Base-by-base conservation (phyloP, 23 red algal species). In the Gracilaria caudata region DNA sequence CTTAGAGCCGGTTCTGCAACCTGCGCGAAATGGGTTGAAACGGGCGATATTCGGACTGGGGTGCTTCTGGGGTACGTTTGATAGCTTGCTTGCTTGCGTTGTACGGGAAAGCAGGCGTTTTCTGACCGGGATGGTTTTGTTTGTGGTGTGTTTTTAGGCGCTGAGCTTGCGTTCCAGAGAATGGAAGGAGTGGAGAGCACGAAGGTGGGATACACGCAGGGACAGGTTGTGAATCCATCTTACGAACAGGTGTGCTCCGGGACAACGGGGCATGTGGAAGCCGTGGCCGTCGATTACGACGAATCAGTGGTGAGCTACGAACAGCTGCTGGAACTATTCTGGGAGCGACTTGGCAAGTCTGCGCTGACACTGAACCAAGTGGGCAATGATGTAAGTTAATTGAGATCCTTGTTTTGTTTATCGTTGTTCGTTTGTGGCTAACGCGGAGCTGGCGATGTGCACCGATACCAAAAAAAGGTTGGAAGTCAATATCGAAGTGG, bases 31-130 rank as follows among this genome's bases (percentile, higher is more conserved):
- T 1, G 89, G 89, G 0, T 54, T 65, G 30, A 66, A 92, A 54
- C 59, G 89, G 21, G 65, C 51, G 17, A 63, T 92, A 38, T 86
- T 86, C 58, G 93, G 73, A 35, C 56, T 88, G 45, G 93, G 93
- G 44, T 95, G 93, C 58, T 95, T 95, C 66, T 95, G 93, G 93
- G 93, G 93, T 92, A 91, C 25, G 87, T 91, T 65, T 65, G 3
- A 13, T 2, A 7, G 25, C 26, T 2, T 65, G 60, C n/a, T 65
- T 53, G 49, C 13, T 9, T 53, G 49, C 5, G 49, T 16, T 4
- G 43, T 45, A 57, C 17, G 25, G 9, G 23, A 3, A 28, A 4
- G 28, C 4, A 66, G 11, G 61, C 61, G 61, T 11, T 66, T 66
- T 35, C 61, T 66, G 36, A 66, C 61, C 12, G 49, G 19, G 61